Base-by-base conservation (phyloP, 768 basidiomycete genomes). In the Crassisporium funariophilum region DNA sequence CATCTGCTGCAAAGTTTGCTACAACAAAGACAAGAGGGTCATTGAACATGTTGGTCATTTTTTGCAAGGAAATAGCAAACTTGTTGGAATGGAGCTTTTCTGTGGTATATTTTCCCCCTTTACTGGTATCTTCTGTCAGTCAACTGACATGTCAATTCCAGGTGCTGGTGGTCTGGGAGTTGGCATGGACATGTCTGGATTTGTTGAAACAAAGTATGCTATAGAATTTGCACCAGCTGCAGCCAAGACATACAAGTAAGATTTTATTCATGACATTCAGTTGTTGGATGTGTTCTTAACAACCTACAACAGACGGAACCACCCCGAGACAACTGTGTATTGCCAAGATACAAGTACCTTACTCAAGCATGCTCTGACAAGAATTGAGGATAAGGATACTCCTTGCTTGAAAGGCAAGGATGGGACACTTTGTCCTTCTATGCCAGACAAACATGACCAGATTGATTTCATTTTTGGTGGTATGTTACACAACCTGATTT, bases 401-500 rank as follows among this genome's bases (percentile, higher is more conserved):
- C 67, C 74, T 0, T 54, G 86, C 9, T 54, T 59, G 31, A 73
- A 77, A 2, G 66, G 74, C 15, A 66, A 74, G 53, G 65, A 68
- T n/a, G 60, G 65, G 23, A 64, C 60, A 10, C 29, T 59, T 25
- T 61, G 71, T 56, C 55, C 67, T 65, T 58, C 63, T 0, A 74
- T 90, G 73, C 88, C 87, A 5, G 67, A 69, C 47, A 76, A 71
- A 29, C 77, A 75, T 4, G 78, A 77, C 4, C 75, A 81, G 11
- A 77, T 87, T 2, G 84, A 87, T 53, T 77, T 90, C 44, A 79
- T 90, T n/a, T 86, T 76, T 62, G 86, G 88, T 48, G 85, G 86
- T 84, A 65, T 37, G 76, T 63, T 13, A 33, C 54, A 29, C 22
- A 1, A 41, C 33, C 13, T 36, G 31, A 15, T 12, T 44, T 13